These are phyloP conservation scores for Corynespora cassiicola DNA, from an alignment of 2,329 filamentous ascomycete species.

Conservation along the genomic window DNA sequence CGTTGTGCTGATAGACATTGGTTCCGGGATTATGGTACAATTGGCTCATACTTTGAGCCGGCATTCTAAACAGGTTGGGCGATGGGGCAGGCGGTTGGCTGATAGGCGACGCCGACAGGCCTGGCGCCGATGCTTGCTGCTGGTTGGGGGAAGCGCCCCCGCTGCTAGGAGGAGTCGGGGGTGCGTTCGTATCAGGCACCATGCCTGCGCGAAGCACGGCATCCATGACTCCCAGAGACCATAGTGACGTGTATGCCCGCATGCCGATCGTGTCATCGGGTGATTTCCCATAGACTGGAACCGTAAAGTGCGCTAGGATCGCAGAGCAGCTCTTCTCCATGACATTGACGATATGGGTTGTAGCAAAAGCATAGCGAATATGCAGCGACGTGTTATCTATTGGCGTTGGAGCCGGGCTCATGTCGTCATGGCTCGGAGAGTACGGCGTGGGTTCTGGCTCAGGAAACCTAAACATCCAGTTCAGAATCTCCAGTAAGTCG, in stretches of 20 bases:
- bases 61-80: conserved; percentile 10
- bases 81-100: conserved; percentile 3
- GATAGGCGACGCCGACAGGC: neutral
- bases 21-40: conserved; percentile 7
- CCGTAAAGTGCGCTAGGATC: conserved; percentile 30
- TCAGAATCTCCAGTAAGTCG: conserved; percentile 36
- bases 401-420: conserved; percentile 5
- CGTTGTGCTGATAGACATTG: neutral
- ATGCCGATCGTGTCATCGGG: conserved; percentile 30
- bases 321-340: conserved; percentile 33
- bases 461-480: conserved; percentile 36
- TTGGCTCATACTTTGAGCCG: conserved; percentile 1
- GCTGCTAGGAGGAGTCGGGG: conserved; percentile 8
- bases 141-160: neutral
- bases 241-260: conserved; percentile 33
- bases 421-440: neutral
- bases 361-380: conserved; percentile 23
- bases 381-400: conserved; percentile 23
- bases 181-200: conserved; percentile 24
- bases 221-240: conserved; percentile 35
- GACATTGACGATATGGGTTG: conserved; percentile 24
- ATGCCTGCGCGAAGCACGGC: conserved; percentile 31
- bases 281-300: conserved; percentile 29
- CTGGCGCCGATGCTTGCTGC: neutral
- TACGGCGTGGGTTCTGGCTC: conserved; percentile 9